Evolutionary conservation across 805 yeast genomes (phyloP), one percentile per base, ranked within the genome.

Genomic region (Sugiyamaella mastotermitis): DNA sequence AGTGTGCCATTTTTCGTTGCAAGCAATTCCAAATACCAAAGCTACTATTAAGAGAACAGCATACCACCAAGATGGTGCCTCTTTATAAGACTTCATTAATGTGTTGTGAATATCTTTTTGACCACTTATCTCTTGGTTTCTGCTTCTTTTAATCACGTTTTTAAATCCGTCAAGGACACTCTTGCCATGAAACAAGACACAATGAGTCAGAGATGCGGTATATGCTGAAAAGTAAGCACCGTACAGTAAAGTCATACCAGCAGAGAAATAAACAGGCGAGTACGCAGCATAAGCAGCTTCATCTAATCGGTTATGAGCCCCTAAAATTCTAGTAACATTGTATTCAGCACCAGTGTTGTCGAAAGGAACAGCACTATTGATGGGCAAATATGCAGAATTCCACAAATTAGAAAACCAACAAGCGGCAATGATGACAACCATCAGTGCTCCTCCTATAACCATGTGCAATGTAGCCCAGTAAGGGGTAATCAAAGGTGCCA

Each of bases 11-110:
- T 55, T 58, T 39, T 61, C 59, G 26, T 70, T 57, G 20, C 62
- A 52, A 4, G 63, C 65, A 34, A 56, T 72, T 53, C 69, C 65
- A 40, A 76, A 60, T 1, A 62, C 60, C 18, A 54, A 67, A 57
- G 69, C 57, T 30, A 71, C 57, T 2, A 64, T 46, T 6, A 76
- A 61, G 19, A 78, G 63, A 11, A 63, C 46, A n/a, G 73, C 40
- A 27, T 71, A 80, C 84, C 86, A 79, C 78, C 79, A 76, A 47
- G 76, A 82, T 1, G 94, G 92, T 15, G 78, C 85, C 46, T 80
- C 86, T 25, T 69, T 69, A 56, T 80, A 80, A 39, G 57, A 62
- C 31, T 49, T 53, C 76, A 73, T 75, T 49, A 74, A 63, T 28
- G 40, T 22, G 13, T 37, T 31, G 38, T 45, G 48, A 22, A 46